phyloP scores from a whole-genome alignment of 1,284 basidiomycete genomes.

The Ceratobasidium sp. region DNA sequence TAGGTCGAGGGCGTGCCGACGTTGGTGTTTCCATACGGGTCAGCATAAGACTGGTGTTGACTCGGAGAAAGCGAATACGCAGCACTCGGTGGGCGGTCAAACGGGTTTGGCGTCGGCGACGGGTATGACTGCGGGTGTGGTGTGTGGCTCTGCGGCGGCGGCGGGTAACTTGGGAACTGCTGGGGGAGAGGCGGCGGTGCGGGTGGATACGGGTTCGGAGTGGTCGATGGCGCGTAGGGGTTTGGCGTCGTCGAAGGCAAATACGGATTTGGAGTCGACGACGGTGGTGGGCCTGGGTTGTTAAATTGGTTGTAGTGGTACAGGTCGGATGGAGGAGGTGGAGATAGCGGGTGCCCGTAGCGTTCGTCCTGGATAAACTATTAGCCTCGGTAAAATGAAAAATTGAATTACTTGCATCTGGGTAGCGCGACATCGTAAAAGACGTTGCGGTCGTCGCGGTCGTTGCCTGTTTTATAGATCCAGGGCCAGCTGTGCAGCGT shows the following conservation, averaged over 20 bases:
- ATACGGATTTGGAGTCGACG: slow-evolving; percentile 28
- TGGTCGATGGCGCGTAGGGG: neutral
- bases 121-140: slow-evolving; percentile 29
- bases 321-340: slow-evolving; percentile 31
- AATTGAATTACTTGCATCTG: slow-evolving; percentile 14
- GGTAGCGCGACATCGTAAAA: slow-evolving; percentile 40
- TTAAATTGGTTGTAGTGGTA: slow-evolving; percentile 38
- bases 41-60: slow-evolving; percentile 13
- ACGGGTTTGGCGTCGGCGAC: slow-evolving; percentile 40
- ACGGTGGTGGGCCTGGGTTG: slow-evolving; percentile 31
- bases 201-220: slow-evolving; percentile 28
- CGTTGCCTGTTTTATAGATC: slow-evolving; percentile 24
- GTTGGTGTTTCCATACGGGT: slow-evolving; percentile 21
- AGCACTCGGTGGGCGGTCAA: slow-evolving; percentile 35
- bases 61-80: slow-evolving; percentile 30
- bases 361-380: slow-evolving; percentile 20
- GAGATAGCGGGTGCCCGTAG: slow-evolving; percentile 39
- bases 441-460: slow-evolving; percentile 22
- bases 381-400: neutral
- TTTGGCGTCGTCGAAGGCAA: slow-evolving; percentile 9
- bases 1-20: slow-evolving; percentile 8
- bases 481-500: slow-evolving; percentile 34
- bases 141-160: slow-evolving; percentile 25
- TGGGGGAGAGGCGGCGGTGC: slow-evolving; percentile 8
- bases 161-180: slow-evolving; percentile 1